phyloP scores from a whole-genome alignment of 2,329 filamentous ascomycete genomes.

The Penicillium sp. region DNA sequence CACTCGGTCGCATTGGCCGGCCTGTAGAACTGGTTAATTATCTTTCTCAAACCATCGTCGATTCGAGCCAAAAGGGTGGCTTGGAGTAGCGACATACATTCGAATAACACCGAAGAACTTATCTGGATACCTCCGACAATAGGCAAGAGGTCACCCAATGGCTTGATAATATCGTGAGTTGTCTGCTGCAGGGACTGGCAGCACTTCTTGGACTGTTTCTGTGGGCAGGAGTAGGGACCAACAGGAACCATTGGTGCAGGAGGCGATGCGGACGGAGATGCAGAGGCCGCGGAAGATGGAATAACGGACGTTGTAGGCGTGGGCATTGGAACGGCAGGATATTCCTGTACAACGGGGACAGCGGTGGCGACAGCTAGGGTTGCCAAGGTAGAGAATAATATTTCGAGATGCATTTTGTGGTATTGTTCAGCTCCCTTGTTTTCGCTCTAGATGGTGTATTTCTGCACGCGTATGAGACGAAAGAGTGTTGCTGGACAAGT shows the following conservation, averaged over 20 bases:
- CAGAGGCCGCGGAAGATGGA: not conserved
- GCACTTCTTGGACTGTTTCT: conserved; percentile 30
- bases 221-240: conserved; percentile 28
- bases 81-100: conserved; percentile 30
- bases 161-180: conserved; percentile 17
- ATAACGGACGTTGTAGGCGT: conserved; percentile 9
- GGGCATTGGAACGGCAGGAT: not conserved
- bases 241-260: conserved; percentile 14
- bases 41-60: not conserved
- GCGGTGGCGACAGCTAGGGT: conserved; percentile 15
- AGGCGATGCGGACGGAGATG: conserved; percentile 4
- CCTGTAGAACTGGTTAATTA: conserved; percentile 18
- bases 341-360: conserved; percentile 14
- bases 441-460: not conserved
- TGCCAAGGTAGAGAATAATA: conserved; percentile 15
- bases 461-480: not conserved
- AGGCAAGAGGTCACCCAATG: conserved; percentile 28
- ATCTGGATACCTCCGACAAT: conserved; percentile 23
- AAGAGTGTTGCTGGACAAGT: not conserved
- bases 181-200: conserved; percentile 27
- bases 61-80: too few relatives aligned
- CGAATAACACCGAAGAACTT: conserved; percentile 28
- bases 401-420: conserved; percentile 16
- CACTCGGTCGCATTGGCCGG: conserved; percentile 19
- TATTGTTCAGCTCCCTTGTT: not conserved